Conservation (phyloP, 1,284 basidiomycete species). For the Sutorius eximius region DNA sequence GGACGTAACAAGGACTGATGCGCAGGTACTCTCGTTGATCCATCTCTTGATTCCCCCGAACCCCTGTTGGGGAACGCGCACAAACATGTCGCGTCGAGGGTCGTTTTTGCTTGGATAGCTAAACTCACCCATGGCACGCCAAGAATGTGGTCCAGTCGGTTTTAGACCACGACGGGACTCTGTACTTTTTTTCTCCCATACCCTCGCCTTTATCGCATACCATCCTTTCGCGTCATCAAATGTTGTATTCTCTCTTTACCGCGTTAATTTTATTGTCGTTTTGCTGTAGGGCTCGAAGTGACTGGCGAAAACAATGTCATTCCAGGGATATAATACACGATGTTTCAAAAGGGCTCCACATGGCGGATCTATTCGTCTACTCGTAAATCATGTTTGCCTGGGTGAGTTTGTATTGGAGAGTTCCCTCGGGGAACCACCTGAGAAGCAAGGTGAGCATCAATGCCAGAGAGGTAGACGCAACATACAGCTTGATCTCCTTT, state of each 20-base stretch:
- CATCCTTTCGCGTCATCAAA: not conserved
- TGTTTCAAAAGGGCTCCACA: constrained; percentile 1
- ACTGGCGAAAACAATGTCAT: not conserved
- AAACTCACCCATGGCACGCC: constrained; percentile 30
- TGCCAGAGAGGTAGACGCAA: constrained; percentile 15
- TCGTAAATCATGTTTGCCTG: constrained; percentile 82
- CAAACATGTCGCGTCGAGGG: constrained; percentile 4
- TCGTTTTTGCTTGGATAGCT: constrained; percentile 10
- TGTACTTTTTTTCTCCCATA: constrained; percentile 23
- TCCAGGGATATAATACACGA: constrained; percentile 27
- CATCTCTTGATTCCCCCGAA: constrained; percentile 3
- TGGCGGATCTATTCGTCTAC: constrained; percentile 42
- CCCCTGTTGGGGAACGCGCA: constrained; percentile 5
- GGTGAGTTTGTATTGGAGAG: constrained; percentile 72
- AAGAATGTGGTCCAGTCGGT: constrained; percentile 12
- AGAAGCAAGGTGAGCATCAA: constrained; percentile 14
- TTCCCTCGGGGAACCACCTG: constrained; percentile 86
- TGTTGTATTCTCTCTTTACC: constrained; percentile 9
- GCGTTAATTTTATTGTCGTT: constrained; percentile 6
- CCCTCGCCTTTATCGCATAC: constrained; percentile 23
- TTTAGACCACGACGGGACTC: constrained; percentile 4
- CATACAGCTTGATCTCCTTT: constrained; percentile 89
- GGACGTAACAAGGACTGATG: constrained; percentile 25
- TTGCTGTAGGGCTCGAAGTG: not conserved
- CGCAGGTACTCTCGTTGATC: constrained; percentile 1